Conservation (phyloP, 1,284 basidiomycete species). For the Tilletia caries region DNA sequence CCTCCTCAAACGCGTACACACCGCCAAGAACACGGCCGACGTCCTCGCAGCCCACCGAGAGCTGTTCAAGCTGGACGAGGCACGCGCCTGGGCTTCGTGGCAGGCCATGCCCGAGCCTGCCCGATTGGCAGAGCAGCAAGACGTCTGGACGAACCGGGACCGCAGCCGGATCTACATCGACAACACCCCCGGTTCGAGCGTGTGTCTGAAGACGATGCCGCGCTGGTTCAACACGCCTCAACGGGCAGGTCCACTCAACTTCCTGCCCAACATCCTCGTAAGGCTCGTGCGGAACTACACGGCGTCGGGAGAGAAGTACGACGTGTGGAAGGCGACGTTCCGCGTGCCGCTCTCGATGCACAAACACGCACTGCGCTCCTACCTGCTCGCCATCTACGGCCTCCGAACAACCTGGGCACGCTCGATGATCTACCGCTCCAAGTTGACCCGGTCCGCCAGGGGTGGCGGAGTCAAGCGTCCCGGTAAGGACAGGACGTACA, state of each 20-base stretch:
- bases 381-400: constrained; percentile 74
- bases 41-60: constrained; percentile 6
- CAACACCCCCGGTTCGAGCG: constrained; percentile 34
- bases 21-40: background rate
- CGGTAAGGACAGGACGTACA: constrained; percentile 37
- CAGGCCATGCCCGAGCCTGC: constrained; percentile 24
- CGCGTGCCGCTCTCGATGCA: constrained; percentile 76
- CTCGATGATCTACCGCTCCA: constrained; percentile 71
- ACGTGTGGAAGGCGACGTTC: constrained; percentile 91
- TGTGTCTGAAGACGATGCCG: constrained; percentile 30
- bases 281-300: constrained; percentile 81
- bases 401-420: constrained; percentile 82
- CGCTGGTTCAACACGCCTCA: constrained; percentile 46
- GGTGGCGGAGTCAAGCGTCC: constrained; percentile 58
- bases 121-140: constrained; percentile 35
- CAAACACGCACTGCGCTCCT: constrained; percentile 84
- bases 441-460: constrained; percentile 26
- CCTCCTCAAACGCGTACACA: background rate
- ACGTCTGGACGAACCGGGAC: constrained; percentile 46
- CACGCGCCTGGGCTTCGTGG: constrained; percentile 43
- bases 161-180: constrained; percentile 48
- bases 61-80: constrained; percentile 30
- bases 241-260: constrained; percentile 68
- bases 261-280: constrained; percentile 82
- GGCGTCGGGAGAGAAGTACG: constrained; percentile 73